Conservation (phyloP, 139 green algal species). For the Picochlorum sp. region DNA sequence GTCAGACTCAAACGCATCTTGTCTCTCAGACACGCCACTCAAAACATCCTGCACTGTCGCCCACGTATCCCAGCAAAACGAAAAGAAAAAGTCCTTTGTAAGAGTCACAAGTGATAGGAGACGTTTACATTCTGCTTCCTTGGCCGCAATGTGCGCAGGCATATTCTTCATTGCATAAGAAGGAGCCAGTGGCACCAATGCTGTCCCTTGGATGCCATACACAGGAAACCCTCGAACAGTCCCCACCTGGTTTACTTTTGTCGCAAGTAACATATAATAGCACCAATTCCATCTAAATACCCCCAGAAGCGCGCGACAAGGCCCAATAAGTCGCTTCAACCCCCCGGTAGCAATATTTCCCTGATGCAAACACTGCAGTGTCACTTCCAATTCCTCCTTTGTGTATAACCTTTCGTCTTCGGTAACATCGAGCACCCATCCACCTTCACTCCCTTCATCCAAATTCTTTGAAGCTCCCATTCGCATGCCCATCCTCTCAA, state of each 20-base stretch:
- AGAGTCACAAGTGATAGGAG: slow-evolving; percentile 73
- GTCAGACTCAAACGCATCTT: slow-evolving; percentile 53
- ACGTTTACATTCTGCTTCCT: slow-evolving; percentile 52
- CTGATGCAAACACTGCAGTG: slow-evolving; percentile 34
- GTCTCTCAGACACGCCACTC: too few relatives aligned
- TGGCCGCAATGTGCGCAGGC: not conserved
- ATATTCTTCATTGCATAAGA: slow-evolving; percentile 18
- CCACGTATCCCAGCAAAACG: slow-evolving; percentile 69
- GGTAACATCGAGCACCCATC: slow-evolving; percentile 26
- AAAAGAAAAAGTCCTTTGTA: slow-evolving; percentile 89
- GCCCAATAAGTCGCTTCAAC: slow-evolving; percentile 39
- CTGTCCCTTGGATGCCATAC: slow-evolving; percentile 66
- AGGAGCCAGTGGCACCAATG: slow-evolving; percentile 56
- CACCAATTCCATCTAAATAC: slow-evolving; percentile 39
- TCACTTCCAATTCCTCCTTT: slow-evolving; percentile 26
- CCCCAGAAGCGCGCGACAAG: slow-evolving; percentile 46
- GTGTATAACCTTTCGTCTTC: slow-evolving; percentile 49
- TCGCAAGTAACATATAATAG: slow-evolving; percentile 87
- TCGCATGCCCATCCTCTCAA: slow-evolving; percentile 17
- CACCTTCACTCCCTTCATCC: not conserved
- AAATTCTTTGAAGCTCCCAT: not conserved
- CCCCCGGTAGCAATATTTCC: slow-evolving; percentile 33
- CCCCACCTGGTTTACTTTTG: slow-evolving; percentile 50
- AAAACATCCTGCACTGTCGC: slow-evolving; percentile 53
- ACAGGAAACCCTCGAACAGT: slow-evolving; percentile 60